Conservation (phyloP, 345 rosid genomes). For the Citrus trifoliata region DNA sequence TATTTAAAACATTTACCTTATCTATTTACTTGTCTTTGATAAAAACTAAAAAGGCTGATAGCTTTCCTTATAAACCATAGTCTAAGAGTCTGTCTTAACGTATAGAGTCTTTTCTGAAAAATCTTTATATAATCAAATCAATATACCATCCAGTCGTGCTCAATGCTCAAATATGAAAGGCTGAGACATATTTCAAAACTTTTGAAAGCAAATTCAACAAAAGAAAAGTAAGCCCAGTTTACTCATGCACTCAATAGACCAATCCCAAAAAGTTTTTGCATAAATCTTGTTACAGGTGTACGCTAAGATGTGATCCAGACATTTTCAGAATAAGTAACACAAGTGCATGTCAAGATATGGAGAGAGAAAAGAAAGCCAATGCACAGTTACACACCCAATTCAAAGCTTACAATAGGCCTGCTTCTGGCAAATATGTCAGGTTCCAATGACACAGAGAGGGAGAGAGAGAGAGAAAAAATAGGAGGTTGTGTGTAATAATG, state of each 20-base stretch:
- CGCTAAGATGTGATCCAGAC: conserved; percentile 35
- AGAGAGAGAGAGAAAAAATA: conserved; percentile 9
- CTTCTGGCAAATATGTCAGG: conserved; percentile 37
- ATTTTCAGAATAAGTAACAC: conserved; percentile 12
- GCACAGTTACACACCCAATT: conserved; percentile 9
- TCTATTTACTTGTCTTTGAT: neutral
- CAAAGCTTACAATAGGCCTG: conserved; percentile 19
- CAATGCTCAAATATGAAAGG: conserved; percentile 23
- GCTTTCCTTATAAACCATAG: neutral
- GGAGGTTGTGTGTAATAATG: conserved; percentile 22
- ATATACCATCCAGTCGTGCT: conserved; percentile 10
- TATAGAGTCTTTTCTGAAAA: too few relatives aligned
- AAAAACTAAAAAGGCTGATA: neutral
- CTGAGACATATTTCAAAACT: conserved; percentile 12
- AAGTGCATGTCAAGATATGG: conserved; percentile 39
- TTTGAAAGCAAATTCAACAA: neutral
- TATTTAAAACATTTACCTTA: neutral
- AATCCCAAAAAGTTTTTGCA: conserved; percentile 21
- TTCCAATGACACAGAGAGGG: conserved; percentile 27
- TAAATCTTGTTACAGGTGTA: conserved; percentile 41
- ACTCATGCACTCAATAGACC: conserved; percentile 3
- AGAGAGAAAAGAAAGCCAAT: neutral
- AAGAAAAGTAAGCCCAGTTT: neutral
- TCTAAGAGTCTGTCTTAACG: neutral
- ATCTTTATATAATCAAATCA: neutral